Base-by-base conservation (phyloP, 2,329 filamentous ascomycete species). In the Fusarium virguliforme region DNA sequence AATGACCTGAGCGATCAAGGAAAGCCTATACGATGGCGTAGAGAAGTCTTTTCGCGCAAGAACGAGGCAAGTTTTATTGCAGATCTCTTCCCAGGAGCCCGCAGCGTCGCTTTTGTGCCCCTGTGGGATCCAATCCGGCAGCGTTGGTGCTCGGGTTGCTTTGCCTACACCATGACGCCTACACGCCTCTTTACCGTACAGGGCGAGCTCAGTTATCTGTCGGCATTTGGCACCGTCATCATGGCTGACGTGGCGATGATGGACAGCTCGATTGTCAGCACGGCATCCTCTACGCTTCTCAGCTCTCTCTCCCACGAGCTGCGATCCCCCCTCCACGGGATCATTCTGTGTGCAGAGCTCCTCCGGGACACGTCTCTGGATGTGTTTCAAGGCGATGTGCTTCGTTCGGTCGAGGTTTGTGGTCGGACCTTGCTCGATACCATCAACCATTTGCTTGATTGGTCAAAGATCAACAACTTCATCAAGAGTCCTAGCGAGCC, bases 221-320 rank as follows among this genome's bases (percentile, higher is more conserved):
- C 79, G 5, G 85, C 84, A 0, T 89, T 89, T 69, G 84, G 83
- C 0, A 84, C 85, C 53, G 85, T 85, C 1, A 85, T 88, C 18
- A 89, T 89, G 85, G 83, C 86, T 0, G 88, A 91, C 59, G 79
- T 91, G 5, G 82, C 50, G 83, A 1, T 81, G 85, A 4, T 72
- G 87, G 32, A 78, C 80, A 30, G 74, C 76, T 3, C 76, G 8
- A 72, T 78, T 10, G 81, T 81, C 0, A 81, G 83, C 35, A 83
- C 80, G 61, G 85, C 87, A 34, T 89, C 89, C 74, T 85, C 85
- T 1, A 87, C 89, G 62, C 85, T 89, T 48, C 84, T 91, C 13
- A 86, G 86, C 3, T 89, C 86, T 4, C 85, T 91, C 10, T 89
- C 86, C 3, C 89, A 91, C 71, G 89, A 91, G 72, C 80, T 91